Percentiles rank a stretch among this genome's conserved stretches.
These are phyloP conservation scores for Curvularia eragrostidis DNA, from an alignment of 2,329 filamentous ascomycete species.

Conservation along the genomic window DNA sequence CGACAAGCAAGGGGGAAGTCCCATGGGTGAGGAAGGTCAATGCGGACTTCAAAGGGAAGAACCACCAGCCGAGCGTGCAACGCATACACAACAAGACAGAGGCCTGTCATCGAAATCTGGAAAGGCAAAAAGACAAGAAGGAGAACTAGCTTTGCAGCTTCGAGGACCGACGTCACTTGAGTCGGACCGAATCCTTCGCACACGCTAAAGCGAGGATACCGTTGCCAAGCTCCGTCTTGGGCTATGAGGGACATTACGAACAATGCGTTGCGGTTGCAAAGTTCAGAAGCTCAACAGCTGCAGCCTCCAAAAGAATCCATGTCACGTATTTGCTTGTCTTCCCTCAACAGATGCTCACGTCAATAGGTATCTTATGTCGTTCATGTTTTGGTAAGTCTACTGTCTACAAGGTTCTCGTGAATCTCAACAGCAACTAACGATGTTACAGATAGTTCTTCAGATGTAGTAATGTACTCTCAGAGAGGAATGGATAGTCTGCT, in stretches of 20 bases:
- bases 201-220: constrained; percentile 3
- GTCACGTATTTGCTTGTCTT: not conserved
- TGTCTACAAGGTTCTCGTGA: not conserved
- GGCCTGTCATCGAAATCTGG: not conserved
- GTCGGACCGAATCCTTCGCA: constrained; percentile 12
- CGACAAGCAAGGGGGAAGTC: constrained; percentile 6
- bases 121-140: not conserved
- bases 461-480: not conserved
- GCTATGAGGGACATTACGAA: not conserved
- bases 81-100: not conserved
- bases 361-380: not conserved
- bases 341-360: not conserved
- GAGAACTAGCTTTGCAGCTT: not conserved
- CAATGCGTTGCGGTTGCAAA: not conserved
- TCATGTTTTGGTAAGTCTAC: constrained; percentile 3
- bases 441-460: constrained; percentile 8
- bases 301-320: not conserved
- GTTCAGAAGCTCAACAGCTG: not conserved
- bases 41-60: constrained; percentile 4
- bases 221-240: not conserved
- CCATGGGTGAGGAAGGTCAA: not conserved
- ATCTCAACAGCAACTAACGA: constrained; percentile 2
- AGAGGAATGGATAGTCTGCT: not conserved
- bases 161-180: constrained; percentile 4
- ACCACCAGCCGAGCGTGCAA: not conserved